A percentile compares a stretch with the other conserved stretches of the same genome.
Conservation (phyloP, 805 yeast species). For the Yamadazyma phyllophila region DNA sequence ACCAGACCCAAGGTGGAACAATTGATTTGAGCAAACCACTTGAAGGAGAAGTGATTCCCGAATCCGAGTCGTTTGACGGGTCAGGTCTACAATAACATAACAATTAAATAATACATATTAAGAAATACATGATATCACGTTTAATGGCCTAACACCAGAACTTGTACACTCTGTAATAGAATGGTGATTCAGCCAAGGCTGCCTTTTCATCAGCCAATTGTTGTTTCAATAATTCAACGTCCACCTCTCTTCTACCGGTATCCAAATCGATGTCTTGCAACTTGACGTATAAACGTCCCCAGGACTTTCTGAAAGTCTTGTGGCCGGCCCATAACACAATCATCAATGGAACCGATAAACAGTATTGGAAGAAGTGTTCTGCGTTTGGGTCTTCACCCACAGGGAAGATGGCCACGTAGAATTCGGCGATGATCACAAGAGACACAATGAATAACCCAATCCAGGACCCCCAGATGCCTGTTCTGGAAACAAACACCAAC, state of each 20-base stretch:
- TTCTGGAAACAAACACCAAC: conserved; percentile 32
- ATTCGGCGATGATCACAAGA: conserved; percentile 34
- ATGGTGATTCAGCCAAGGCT: conserved; percentile 23
- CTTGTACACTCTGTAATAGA: conserved; percentile 26
- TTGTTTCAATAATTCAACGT: conserved; percentile 37
- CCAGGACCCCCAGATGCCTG: conserved; percentile 38
- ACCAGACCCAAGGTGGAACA: conserved; percentile 12
- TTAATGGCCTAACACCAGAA: conserved; percentile 27
- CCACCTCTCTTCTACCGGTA: conserved; percentile 41
- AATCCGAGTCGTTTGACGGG: not conserved
- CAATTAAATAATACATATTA: too few species aligned
- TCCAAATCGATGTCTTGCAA: conserved; percentile 40
- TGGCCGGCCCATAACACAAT: conserved; percentile 44
- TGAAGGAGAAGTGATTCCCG: not conserved
- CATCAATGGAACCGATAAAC: conserved; percentile 48
- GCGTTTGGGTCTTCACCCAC: conserved; percentile 26
- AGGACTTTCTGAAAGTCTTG: conserved; percentile 32
- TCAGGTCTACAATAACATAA: too few species aligned
- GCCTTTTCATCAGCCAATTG: conserved; percentile 40
- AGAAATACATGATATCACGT: not conserved
- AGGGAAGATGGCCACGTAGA: conserved; percentile 42
- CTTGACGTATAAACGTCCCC: conserved; percentile 29
- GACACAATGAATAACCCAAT: conserved; percentile 31
- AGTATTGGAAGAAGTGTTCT: conserved; percentile 48
- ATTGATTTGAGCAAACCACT: conserved; percentile 1